Evolutionary conservation across 2,329 filamentous ascomycete genomes (phyloP).

Genomic region (Fusarium poae): DNA sequence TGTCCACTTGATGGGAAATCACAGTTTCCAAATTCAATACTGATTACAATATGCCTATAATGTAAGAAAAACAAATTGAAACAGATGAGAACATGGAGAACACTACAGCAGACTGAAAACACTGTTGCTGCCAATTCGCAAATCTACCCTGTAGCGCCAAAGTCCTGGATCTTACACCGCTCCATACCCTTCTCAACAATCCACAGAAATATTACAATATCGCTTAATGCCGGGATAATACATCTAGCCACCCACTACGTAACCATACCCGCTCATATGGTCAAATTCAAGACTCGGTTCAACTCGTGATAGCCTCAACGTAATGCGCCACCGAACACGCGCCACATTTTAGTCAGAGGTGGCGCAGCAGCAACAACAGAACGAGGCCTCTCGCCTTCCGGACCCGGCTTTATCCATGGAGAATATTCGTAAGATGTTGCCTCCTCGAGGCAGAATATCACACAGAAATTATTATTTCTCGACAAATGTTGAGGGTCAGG

Average conservation of each 20-base stretch:
- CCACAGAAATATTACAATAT: too few relatives aligned
- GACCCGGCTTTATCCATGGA: too few relatives aligned
- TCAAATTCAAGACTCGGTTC: not conserved
- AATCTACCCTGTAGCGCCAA: not conserved
- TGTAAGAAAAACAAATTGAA: not conserved
- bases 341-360: not conserved
- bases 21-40: too few relatives aligned
- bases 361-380: not conserved
- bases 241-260: not conserved
- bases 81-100: not conserved
- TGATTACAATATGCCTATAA: not conserved
- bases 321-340: not conserved
- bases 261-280: not conserved
- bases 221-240: too few relatives aligned
- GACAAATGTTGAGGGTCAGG: not conserved
- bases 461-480: fast-evolving
- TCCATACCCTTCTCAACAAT: not conserved
- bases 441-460: not conserved
- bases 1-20: too few relatives aligned
- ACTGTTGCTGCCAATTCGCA: not conserved
- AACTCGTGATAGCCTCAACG: not conserved
- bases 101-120: too few relatives aligned
- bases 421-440: not conserved
- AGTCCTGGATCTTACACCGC: not conserved
- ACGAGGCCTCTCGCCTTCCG: not conserved